Evolutionary conservation across 257 asterid species (phyloP).

Genomic region (Cinchona pubescens): DNA sequence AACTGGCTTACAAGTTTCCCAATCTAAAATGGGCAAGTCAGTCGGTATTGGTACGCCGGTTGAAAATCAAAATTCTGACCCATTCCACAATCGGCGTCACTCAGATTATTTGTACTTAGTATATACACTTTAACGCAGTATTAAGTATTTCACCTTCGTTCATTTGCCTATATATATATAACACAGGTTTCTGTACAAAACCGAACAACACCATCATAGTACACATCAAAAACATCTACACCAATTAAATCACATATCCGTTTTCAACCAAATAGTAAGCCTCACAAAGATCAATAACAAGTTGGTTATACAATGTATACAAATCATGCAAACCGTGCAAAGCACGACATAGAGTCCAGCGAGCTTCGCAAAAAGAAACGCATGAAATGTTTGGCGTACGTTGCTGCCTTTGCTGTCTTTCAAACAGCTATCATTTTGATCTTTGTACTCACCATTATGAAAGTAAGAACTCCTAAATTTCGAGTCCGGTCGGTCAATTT

Average conservation of each 20-base stretch:
- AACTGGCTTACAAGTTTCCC: too few species aligned
- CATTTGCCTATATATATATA: slow-evolving; percentile 2
- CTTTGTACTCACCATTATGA: slow-evolving; percentile 33
- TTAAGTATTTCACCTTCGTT: neutral
- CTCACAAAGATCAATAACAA: too few species aligned
- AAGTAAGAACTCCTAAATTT: slow-evolving; percentile 35
- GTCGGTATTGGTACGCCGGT: neutral
- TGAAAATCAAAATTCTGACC: neutral
- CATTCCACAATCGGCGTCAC: neutral
- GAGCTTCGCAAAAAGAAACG: slow-evolving; percentile 34
- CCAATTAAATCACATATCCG: neutral
- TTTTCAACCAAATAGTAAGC: neutral
- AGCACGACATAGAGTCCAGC: slow-evolving; percentile 12
- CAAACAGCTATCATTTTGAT: slow-evolving; percentile 28
- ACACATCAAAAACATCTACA: neutral
- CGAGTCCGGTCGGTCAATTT: slow-evolving; percentile 24
- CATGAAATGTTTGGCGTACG: slow-evolving; percentile 31
- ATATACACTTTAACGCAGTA: too few species aligned
- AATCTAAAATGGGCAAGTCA: too few species aligned
- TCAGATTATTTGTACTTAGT: too few species aligned
- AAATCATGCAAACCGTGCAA: slow-evolving; percentile 5
- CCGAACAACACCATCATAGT: neutral
- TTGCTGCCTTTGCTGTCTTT: slow-evolving; percentile 31
- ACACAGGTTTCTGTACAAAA: neutral
- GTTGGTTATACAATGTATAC: neutral